Evolutionary conservation across 306 rosid genomes (phyloP).

Genomic region (Aeschynomene evenia): DNA sequence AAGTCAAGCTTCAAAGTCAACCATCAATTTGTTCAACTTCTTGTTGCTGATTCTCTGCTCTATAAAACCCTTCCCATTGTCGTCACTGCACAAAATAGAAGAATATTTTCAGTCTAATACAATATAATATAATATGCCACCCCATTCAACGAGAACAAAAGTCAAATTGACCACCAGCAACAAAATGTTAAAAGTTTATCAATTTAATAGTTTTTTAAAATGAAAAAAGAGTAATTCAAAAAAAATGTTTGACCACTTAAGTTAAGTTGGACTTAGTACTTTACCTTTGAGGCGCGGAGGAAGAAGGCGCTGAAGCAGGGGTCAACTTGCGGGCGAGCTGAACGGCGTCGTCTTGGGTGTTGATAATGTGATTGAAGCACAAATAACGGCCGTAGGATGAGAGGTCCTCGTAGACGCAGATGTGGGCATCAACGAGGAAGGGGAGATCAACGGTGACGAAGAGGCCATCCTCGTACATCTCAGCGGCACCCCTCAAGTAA

Average conservation of each 20-base stretch:
- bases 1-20: slow-evolving; percentile 48
- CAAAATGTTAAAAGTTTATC: too few species aligned
- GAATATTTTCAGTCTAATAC: background rate
- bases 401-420: slow-evolving; percentile 60
- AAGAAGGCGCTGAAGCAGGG: slow-evolving; percentile 38
- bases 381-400: slow-evolving; percentile 91
- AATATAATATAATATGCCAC: too few species aligned
- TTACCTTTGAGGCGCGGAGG: slow-evolving; percentile 51
- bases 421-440: slow-evolving; percentile 67
- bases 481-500: slow-evolving; percentile 85
- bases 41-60: slow-evolving; percentile 79
- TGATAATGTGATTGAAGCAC: slow-evolving; percentile 70
- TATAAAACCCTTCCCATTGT: slow-evolving; percentile 43
- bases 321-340: slow-evolving; percentile 62
- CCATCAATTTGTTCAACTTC: slow-evolving; percentile 80
- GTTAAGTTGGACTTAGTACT: too few species aligned
- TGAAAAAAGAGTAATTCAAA: background rate
- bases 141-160: background rate
- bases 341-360: slow-evolving; percentile 59
- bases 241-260: too few species aligned
- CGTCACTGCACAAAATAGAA: slow-evolving; percentile 42
- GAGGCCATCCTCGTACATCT: slow-evolving; percentile 88
- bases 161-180: background rate
- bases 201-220: background rate
- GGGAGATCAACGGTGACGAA: slow-evolving; percentile 72